Conservation (phyloP, 164 flowering plant species). For the Sextonia rubra region DNA sequence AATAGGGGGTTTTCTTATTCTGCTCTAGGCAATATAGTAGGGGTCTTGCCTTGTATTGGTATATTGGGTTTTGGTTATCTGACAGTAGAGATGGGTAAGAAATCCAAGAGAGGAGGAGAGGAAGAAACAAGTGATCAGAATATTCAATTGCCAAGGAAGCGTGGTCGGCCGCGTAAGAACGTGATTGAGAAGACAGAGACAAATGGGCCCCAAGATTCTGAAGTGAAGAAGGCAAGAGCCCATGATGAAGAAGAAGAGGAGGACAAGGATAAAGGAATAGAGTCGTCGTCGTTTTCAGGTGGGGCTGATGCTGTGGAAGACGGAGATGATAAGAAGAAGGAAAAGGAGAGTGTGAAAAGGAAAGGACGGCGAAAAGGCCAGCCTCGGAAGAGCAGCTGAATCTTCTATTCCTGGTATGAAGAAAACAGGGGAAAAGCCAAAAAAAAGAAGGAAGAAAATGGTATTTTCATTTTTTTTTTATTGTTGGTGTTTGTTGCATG, state of each 20-base stretch:
- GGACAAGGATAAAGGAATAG: background rate
- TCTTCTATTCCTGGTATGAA: background rate
- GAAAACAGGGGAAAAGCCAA: background rate
- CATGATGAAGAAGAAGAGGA: background rate
- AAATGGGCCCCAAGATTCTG: background rate
- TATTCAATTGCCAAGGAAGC: background rate
- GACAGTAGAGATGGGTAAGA: background rate
- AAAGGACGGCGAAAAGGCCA: background rate
- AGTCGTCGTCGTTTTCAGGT: background rate
- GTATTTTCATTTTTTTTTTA: background rate
- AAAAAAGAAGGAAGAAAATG: background rate
- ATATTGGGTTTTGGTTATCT: background rate
- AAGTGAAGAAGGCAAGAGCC: background rate
- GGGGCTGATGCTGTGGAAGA: background rate
- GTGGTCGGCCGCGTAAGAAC: background rate
- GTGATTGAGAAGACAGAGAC: slow-evolving; percentile 1
- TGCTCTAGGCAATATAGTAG: background rate
- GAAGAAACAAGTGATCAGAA: background rate
- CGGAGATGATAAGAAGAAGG: background rate
- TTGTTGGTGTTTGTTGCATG: background rate
- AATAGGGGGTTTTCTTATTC: background rate
- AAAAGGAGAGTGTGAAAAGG: background rate
- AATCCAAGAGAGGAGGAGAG: background rate
- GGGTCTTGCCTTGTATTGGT: background rate
- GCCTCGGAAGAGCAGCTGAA: slow-evolving; percentile 1